These are phyloP conservation scores for Phlyctochytrium bullatum DNA, from an alignment of 192 early-diverging fungal genomes.

Conservation along the genomic window DNA sequence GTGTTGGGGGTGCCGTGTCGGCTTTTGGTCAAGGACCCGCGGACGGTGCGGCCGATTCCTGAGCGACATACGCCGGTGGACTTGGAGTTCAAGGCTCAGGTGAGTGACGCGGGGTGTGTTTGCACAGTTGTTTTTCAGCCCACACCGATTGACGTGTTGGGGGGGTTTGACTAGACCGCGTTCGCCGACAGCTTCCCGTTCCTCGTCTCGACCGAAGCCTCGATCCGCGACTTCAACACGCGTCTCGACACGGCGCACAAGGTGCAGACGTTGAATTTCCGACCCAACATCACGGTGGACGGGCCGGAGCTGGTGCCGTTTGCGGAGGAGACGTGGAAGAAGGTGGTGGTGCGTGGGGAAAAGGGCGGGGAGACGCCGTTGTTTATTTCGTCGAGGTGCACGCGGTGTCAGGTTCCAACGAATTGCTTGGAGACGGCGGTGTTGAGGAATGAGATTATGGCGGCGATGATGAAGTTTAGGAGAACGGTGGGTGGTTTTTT, in stretches of 20 bases:
- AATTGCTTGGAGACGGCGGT: constrained; percentile 35
- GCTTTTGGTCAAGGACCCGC: constrained; percentile 50
- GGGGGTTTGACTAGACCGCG: no score
- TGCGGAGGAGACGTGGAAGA: constrained; percentile 71
- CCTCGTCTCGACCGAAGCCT: constrained; percentile 57
- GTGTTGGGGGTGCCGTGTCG: constrained; percentile 38
- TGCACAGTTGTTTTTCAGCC: no score
- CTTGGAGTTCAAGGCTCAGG: no score
- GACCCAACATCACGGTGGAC: constrained; percentile 68
- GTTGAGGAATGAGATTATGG: constrained; percentile 19
- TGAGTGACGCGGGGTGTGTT: no score
- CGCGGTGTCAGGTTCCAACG: constrained; percentile 40
- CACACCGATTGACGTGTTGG: no score
- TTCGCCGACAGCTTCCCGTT: constrained; percentile 80
- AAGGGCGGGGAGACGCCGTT: constrained; percentile 16
- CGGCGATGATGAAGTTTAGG: constrained; percentile 32
- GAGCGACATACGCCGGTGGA: no score
- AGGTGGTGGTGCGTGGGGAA: constrained; percentile 54
- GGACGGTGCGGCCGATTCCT: no score
- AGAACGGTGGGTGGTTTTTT: no score
- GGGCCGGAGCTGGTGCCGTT: constrained; percentile 44
- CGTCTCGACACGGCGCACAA: constrained; percentile 31
- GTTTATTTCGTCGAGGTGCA: constrained; percentile 33
- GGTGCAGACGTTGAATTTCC: constrained; percentile 51
- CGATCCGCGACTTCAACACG: constrained; percentile 63